phyloP scores from a whole-genome alignment of 2,329 filamentous ascomycete species.

The Kalaharituber pfeilii region DNA sequence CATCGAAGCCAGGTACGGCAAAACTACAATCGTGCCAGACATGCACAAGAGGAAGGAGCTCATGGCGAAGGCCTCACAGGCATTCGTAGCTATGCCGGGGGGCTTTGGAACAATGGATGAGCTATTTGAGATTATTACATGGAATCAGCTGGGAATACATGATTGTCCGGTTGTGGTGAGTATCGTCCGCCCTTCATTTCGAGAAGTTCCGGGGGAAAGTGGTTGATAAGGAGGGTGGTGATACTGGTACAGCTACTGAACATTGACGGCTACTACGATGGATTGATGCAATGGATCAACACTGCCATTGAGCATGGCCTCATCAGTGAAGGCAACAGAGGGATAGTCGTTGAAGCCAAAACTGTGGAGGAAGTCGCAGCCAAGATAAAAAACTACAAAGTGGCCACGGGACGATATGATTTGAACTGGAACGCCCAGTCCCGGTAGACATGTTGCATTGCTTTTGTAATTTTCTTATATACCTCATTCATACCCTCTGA shows the following conservation, averaged over 20 bases:
- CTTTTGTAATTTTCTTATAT: too few species aligned
- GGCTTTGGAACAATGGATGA: constrained; percentile 95
- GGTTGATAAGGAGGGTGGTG: too few species aligned
- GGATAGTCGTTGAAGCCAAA: constrained; percentile 62
- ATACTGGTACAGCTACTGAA: constrained; percentile 42
- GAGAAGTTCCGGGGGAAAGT: neutral
- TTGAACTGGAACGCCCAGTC: constrained; percentile 74
- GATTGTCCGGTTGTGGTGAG: constrained; percentile 47
- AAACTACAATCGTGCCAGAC: constrained; percentile 74
- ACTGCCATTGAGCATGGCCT: constrained; percentile 62
- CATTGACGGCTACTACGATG: constrained; percentile 81
- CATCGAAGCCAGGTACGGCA: constrained; percentile 51
- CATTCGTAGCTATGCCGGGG: constrained; percentile 72
- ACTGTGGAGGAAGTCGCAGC: constrained; percentile 54
- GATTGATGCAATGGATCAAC: constrained; percentile 63
- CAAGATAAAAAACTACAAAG: constrained; percentile 55
- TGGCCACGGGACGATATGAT: constrained; percentile 57
- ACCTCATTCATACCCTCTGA: too few species aligned
- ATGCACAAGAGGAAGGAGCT: constrained; percentile 94
- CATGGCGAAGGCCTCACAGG: constrained; percentile 78
- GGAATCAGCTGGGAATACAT: constrained; percentile 96
- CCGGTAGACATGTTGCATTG: too few species aligned
- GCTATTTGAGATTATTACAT: constrained; percentile 76
- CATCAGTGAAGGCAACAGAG: constrained; percentile 49
- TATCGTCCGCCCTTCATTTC: neutral